Percentiles rank a stretch among this genome's conserved stretches.
Conservation (phyloP, 2,329 filamentous ascomycete genomes). For the Cladosporium oxysporum region DNA sequence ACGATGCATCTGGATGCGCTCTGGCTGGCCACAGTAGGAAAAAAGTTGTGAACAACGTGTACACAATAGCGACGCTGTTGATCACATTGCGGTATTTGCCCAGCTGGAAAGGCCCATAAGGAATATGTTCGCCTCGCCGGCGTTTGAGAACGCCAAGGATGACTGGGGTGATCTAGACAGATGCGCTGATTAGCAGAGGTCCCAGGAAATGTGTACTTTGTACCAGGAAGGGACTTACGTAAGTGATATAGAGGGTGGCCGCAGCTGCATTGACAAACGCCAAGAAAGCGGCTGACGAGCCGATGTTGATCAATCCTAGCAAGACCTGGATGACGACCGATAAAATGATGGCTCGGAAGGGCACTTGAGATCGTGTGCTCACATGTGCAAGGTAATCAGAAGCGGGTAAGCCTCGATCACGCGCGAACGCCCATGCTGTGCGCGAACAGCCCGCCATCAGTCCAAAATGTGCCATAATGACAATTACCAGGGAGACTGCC, state of each 20-base stretch:
- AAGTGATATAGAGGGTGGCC: constrained; percentile 16
- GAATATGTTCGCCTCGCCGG: constrained; percentile 18
- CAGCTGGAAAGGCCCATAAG: constrained; percentile 21
- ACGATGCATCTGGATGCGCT: constrained; percentile 19
- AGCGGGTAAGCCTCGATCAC: constrained; percentile 31
- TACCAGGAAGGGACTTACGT: neutral
- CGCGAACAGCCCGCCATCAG: constrained; percentile 38
- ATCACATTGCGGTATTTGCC: constrained; percentile 18
- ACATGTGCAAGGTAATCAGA: constrained; percentile 20
- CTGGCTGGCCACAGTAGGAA: constrained; percentile 24
- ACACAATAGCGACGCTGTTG: constrained; percentile 37
- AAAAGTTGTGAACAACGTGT: constrained; percentile 15
- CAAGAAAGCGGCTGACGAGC: constrained; percentile 25
- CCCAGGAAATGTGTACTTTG: neutral
- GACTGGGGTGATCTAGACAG: constrained; percentile 20
- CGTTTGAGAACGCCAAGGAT: constrained; percentile 21
- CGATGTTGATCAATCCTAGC: constrained; percentile 29
- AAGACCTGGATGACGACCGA: constrained; percentile 23
- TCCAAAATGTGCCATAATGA: constrained; percentile 29
- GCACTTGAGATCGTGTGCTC: constrained; percentile 1
- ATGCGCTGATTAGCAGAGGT: neutral
- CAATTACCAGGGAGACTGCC: constrained; percentile 39
- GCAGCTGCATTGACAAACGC: constrained; percentile 26
- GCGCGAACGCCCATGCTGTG: constrained; percentile 40
- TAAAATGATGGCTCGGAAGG: constrained; percentile 23